Conservation (phyloP, 2,329 filamentous ascomycete species). For the Colletotrichum salicis region DNA sequence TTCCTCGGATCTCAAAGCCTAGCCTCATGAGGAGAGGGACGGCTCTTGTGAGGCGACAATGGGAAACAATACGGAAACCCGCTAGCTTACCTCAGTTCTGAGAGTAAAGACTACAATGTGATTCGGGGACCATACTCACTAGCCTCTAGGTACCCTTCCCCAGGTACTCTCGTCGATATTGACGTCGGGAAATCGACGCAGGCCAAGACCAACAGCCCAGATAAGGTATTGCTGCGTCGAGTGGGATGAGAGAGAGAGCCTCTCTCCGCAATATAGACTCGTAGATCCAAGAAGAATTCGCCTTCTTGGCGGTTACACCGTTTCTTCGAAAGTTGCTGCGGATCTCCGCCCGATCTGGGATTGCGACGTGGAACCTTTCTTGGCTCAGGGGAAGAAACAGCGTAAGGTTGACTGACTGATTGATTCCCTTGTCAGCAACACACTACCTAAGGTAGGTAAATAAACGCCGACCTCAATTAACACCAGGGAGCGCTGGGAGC, state of each 20-base stretch:
- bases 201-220: constrained; percentile 19
- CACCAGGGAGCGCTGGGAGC: not conserved
- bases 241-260: not conserved
- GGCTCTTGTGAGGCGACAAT: not conserved
- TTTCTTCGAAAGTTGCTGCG: constrained; percentile 1
- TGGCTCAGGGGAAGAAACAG: not conserved
- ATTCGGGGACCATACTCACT: not conserved
- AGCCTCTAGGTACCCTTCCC: not conserved
- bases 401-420: not conserved
- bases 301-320: constrained; percentile 11
- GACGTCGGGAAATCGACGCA: not conserved
- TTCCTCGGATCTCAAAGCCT: too few relatives aligned
- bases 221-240: constrained; percentile 3
- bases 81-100: not conserved
- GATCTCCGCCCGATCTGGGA: constrained; percentile 21
- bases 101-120: not conserved
- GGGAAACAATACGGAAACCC: not conserved
- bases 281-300: not conserved
- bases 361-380: constrained; percentile 13
- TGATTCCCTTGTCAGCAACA: not conserved
- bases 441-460: too few relatives aligned
- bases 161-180: not conserved
- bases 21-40: not conserved
- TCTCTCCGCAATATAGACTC: not conserved
- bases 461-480: not conserved